A percentile compares a stretch with the other conserved stretches of the same genome.
These are phyloP conservation scores for Leccinum aurantiacum DNA, from an alignment of 768 basidiomycete genomes.

Conservation along the genomic window DNA sequence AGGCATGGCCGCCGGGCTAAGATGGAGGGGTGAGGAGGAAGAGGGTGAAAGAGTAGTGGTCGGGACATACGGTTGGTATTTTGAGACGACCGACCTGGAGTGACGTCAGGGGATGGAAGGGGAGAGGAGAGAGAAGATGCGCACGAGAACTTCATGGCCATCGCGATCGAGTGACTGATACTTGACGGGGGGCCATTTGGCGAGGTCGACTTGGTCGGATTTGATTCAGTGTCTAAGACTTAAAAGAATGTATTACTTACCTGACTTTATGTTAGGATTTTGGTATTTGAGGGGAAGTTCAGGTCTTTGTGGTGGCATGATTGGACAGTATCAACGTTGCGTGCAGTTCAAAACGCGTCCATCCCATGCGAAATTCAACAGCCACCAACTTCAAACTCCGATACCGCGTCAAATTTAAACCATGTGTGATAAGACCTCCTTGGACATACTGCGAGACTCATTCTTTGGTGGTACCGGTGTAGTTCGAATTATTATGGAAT, in stretches of 20 bases:
- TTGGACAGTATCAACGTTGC: constrained; percentile 14
- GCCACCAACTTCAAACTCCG: constrained; percentile 32
- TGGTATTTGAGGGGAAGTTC: constrained; percentile 50
- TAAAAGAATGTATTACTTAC: constrained; percentile 27
- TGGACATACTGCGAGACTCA: too few relatives aligned
- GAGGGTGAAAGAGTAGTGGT: not conserved
- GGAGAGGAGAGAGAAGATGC: constrained; percentile 22
- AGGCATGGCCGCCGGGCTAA: constrained; percentile 81
- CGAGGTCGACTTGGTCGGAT: constrained; percentile 37
- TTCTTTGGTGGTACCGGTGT: too few relatives aligned
- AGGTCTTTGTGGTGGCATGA: constrained; percentile 44
- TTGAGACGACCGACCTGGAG: constrained; percentile 84
- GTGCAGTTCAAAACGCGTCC: constrained; percentile 36
- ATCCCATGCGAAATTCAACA: constrained; percentile 32
- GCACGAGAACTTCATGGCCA: constrained; percentile 80
- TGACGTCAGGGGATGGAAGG: constrained; percentile 22
- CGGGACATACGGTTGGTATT: constrained; percentile 72
- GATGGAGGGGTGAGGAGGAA: constrained; percentile 19
- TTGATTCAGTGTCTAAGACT: rapidly evolving
- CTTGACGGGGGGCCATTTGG: constrained; percentile 72
- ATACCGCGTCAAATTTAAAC: constrained; percentile 20
- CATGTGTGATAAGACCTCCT: too few relatives aligned
- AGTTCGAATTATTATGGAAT: too few relatives aligned
- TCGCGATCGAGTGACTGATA: constrained; percentile 90
- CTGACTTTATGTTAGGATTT: constrained; percentile 49